A percentile compares a stretch with the other conserved stretches of the same genome.
phyloP scores from a whole-genome alignment of 768 basidiomycete genomes.

The Rhodotorula babjevae region DNA sequence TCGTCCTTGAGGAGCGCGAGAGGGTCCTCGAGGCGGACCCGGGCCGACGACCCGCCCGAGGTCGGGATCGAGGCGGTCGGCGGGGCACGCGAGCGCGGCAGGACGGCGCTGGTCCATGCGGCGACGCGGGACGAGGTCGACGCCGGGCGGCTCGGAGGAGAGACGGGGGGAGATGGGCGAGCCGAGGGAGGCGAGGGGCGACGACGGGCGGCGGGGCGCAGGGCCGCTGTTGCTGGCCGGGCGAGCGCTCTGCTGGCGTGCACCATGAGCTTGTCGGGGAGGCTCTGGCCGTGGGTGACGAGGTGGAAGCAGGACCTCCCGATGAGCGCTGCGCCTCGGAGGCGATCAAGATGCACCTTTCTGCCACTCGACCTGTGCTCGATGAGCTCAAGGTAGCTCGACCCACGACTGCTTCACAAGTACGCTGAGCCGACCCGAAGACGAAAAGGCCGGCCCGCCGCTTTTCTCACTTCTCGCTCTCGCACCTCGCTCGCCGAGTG shows the following conservation, averaged over 20 bases:
- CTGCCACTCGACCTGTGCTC: too few relatives aligned
- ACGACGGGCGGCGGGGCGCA: too few relatives aligned
- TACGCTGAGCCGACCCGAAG: too few relatives aligned
- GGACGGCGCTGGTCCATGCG: constrained; percentile 20
- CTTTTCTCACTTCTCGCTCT: too few relatives aligned
- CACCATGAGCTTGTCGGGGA: background rate
- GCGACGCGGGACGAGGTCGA: constrained; percentile 14
- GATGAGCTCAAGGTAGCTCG: too few relatives aligned
- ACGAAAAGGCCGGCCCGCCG: too few relatives aligned
- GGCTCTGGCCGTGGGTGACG: too few relatives aligned
- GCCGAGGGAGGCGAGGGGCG: background rate
- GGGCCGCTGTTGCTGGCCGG: background rate
- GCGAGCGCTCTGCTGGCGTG: background rate
- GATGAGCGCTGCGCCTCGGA: too few relatives aligned
- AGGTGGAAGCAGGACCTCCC: too few relatives aligned
- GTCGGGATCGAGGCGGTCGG: constrained; percentile 13
- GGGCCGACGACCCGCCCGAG: background rate
- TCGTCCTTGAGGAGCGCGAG: constrained; percentile 67
- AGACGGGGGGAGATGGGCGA: background rate
- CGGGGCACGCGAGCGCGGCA: background rate
- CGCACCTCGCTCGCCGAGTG: too few relatives aligned
- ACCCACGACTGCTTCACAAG: too few relatives aligned
- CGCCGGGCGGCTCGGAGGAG: constrained; percentile 1
- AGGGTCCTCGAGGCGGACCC: constrained; percentile 54
- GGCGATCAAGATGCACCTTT: too few relatives aligned